Evolutionary conservation across 306 rosid species (phyloP), one percentile per base, ranked within the genome.

Genomic region (Lathyrus sativus): DNA sequence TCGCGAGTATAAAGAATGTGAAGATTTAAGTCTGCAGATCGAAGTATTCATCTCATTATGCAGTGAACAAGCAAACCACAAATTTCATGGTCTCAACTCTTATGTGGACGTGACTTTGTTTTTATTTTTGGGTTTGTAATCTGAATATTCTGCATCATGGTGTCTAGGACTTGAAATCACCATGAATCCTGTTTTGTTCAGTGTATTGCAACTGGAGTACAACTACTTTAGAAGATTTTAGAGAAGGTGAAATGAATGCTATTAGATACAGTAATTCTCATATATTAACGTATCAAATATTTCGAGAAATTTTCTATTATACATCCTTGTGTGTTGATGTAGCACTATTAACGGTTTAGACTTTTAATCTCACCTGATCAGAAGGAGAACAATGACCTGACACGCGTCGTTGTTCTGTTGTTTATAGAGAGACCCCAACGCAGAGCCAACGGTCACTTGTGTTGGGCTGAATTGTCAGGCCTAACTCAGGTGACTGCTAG

Each of bases 1-100:
- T 83, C 96, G 15, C 65, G 79, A 46, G 26, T 68, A 39, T 78
- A 72, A 72, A 81, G 39, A 55, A 5, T 54, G 58, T 43, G 13
- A 26, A 18, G 35, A 17, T 70, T 7, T n/a, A 44, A 70, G 38
- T 49, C 53, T 64, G 67, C 60, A 67, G 67, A 15, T 38, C 41
- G 11, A 61, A 81, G 24, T 53, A 56, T 56, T 66, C n/a, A 24
- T 59, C 57, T 61, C 65, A 3, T 79, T 46, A 71, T 51, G 53
- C 18, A 24, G 41, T 83, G 50, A 26, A 33, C 28, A 4, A n/a
- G 42, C 31, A 62, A 69, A 3, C 44, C 35, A 45, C 41, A 28
- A 28, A 24, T 31, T 58, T 55, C 57, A 12, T 41, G 53, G 62
- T 41, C 57, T 68, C 44, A 70, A 28, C 64, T 69, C 67, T 58